Evolutionary conservation across 2,329 filamentous ascomycete genomes (phyloP).

Genomic region (Pestalotiopsis sp.): DNA sequence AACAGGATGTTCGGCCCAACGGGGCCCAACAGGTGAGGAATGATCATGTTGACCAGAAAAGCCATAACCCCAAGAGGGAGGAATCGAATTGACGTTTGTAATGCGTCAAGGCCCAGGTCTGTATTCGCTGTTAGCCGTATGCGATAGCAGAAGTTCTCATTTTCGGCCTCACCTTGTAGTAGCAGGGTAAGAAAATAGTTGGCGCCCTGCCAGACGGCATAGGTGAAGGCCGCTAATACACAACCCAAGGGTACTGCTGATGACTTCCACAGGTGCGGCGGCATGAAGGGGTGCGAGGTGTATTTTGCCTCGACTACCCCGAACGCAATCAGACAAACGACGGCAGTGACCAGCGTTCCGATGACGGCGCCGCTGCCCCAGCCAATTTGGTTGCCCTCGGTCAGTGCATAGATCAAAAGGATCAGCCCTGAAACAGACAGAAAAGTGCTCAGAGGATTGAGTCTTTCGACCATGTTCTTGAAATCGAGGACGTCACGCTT

Average conservation of each 20-base stretch:
- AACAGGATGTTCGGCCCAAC: background rate
- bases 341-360: background rate
- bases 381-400: background rate
- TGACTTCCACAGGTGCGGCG: background rate
- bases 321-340: background rate
- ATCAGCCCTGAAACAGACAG: background rate
- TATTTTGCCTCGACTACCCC: background rate
- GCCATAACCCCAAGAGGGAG: background rate
- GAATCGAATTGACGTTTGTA: background rate
- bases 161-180: background rate
- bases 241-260: background rate
- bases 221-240: background rate
- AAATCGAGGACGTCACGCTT: background rate
- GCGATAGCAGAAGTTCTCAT: background rate
- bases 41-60: background rate
- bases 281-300: background rate
- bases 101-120: background rate
- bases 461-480: background rate
- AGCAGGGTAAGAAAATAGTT: background rate
- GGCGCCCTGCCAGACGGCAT: background rate
- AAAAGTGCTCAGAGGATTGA: background rate
- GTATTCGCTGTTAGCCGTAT: background rate
- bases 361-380: background rate
- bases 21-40: background rate
- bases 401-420: background rate